Conservation (phyloP, 495 filamentous ascomycete genomes). For the Corynascus novoguineensis region DNA sequence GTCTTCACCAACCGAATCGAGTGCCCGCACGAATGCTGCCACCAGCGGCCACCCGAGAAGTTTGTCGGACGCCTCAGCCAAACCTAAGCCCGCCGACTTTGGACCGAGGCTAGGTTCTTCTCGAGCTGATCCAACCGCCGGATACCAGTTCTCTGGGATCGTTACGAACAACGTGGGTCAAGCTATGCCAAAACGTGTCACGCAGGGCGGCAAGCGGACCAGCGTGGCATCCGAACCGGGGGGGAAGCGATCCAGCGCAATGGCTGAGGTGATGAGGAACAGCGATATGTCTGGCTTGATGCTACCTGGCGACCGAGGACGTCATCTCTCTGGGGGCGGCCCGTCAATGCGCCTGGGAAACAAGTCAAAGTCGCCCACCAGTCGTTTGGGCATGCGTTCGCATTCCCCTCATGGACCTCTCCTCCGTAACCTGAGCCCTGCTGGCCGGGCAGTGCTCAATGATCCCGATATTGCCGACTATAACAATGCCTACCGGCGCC, state of each 20-base stretch:
- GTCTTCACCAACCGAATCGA: conserved; percentile 36
- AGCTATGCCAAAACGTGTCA: conserved; percentile 39
- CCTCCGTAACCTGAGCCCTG: conserved; percentile 36
- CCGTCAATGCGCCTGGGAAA: conserved; percentile 36
- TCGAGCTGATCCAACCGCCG: conserved; percentile 38
- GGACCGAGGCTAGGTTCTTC: conserved; percentile 32
- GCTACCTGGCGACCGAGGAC: conserved; percentile 40
- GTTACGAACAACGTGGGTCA: conserved; percentile 43
- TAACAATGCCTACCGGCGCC: conserved; percentile 53
- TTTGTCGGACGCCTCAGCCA: conserved; percentile 46
- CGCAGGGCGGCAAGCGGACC: conserved; percentile 38
- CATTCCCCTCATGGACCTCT: conserved; percentile 49
- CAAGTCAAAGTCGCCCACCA: conserved; percentile 58
- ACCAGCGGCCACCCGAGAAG: conserved; percentile 40
- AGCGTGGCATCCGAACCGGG: conserved; percentile 41
- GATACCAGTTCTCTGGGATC: conserved; percentile 51
- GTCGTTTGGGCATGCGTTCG: conserved; percentile 51
- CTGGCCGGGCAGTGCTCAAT: conserved; percentile 40
- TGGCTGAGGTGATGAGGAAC: conserved; percentile 46
- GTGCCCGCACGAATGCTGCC: conserved; percentile 12
- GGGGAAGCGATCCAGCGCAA: conserved; percentile 36
- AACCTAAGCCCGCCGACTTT: conserved; percentile 39
- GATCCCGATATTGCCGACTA: conserved; percentile 52
- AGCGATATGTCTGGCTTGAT: conserved; percentile 39
- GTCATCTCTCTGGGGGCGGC: conserved; percentile 44